phyloP scores from a whole-genome alignment of 768 basidiomycete species.

The Pleurotus salmoneostramineus region DNA sequence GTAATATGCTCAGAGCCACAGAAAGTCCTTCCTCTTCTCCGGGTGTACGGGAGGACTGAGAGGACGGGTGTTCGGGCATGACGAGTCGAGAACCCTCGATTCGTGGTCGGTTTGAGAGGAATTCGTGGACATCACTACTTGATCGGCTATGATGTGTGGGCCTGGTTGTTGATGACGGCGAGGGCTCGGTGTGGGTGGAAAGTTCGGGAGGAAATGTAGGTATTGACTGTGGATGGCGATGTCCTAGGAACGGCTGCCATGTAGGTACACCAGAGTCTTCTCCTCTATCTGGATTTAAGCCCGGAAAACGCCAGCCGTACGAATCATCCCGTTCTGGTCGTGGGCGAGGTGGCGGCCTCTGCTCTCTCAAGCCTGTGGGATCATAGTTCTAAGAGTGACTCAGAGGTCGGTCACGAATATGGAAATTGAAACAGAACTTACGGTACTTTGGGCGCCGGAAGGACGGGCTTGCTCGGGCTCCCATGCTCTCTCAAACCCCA shows the following conservation, averaged over 20 bases:
- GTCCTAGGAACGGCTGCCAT: not conserved
- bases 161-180: not conserved
- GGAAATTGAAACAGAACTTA: not conserved
- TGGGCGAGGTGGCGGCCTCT: not conserved
- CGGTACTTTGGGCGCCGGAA: not conserved
- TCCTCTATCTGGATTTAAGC: not conserved
- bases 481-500: conserved; percentile 5
- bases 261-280: not conserved
- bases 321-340: not conserved
- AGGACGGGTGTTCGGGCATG: not conserved
- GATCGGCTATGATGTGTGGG: not conserved
- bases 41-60: not conserved
- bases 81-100: conserved; percentile 24
- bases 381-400: not conserved
- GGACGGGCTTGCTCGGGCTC: not conserved
- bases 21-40: conserved; percentile 21
- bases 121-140: conserved; percentile 17
- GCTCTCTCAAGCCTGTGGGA: not conserved
- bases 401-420: too few relatives aligned
- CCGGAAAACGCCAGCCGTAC: conserved; percentile 2
- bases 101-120: conserved; percentile 20
- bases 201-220: not conserved
- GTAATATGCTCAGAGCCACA: conserved; percentile 27
- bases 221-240: not conserved
- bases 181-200: not conserved